Evolutionary conservation across 805 yeast species (phyloP).

Genomic region (Komagataella pastoris): DNA sequence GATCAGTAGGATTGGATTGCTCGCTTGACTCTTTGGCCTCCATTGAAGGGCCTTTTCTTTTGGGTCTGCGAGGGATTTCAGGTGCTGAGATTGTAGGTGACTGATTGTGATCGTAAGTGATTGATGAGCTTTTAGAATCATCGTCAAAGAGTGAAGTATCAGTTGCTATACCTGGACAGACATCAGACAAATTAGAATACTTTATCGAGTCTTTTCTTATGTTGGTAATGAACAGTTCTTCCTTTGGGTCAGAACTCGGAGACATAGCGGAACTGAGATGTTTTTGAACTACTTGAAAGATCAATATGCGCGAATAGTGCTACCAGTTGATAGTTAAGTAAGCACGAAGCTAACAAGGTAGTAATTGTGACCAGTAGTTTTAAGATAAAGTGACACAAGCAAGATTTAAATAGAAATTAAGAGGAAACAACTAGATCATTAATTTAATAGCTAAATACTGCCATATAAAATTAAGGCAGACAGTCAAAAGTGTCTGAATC

Average conservation of each 20-base stretch:
- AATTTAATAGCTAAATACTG: background rate
- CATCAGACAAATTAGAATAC: background rate
- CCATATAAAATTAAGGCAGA: background rate
- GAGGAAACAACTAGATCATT: constrained; percentile 3
- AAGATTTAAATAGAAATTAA: background rate
- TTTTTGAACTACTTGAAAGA: too few species aligned
- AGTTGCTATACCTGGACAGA: background rate
- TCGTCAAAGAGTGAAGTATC: background rate
- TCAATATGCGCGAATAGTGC: background rate
- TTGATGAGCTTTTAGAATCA: background rate
- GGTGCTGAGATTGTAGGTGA: background rate
- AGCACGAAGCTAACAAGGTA: background rate
- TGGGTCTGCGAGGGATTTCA: background rate
- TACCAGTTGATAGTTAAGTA: background rate
- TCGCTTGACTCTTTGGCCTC: background rate
- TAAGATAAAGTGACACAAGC: background rate
- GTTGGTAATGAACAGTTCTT: too few species aligned
- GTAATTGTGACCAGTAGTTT: too few species aligned
- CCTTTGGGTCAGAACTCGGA: background rate
- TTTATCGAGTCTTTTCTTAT: background rate
- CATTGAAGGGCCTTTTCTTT: background rate
- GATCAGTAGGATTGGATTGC: background rate
- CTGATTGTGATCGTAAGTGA: background rate
- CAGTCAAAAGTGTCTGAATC: constrained; percentile 3
- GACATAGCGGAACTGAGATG: background rate